Evolutionary conservation across 2,329 filamentous ascomycete species (phyloP).

Genomic region (Lecanoromycetidae sp.): DNA sequence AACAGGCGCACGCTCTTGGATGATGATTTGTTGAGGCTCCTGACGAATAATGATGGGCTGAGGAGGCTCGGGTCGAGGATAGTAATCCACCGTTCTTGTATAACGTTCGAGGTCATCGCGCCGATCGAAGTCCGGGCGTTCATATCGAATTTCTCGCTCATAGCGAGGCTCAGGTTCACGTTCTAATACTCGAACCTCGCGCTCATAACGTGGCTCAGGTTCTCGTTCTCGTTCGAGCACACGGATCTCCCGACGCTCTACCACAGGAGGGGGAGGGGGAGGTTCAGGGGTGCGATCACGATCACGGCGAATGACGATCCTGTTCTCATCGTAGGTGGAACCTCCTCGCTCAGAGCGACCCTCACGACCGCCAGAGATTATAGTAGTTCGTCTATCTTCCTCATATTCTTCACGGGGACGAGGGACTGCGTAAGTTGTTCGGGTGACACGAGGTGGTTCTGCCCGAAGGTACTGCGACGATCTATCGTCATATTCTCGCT

Average conservation of each 20-base stretch:
- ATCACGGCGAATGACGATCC: conserved; percentile 32
- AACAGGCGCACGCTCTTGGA: conserved; percentile 40
- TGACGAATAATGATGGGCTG: conserved; percentile 41
- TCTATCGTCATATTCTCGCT: conserved; percentile 6
- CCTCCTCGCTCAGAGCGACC: conserved; percentile 23
- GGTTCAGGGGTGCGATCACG: conserved; percentile 21
- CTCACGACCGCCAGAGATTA: conserved; percentile 27
- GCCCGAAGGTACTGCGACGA: conserved; percentile 21
- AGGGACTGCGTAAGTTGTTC: conserved; percentile 46
- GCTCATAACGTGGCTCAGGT: conserved; percentile 18
- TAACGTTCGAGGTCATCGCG: conserved; percentile 37
- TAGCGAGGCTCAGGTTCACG: conserved; percentile 31
- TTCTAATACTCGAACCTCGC: conserved; percentile 20
- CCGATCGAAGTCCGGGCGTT: conserved; percentile 36
- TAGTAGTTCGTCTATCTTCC: conserved; percentile 27
- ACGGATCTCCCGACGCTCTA: conserved; percentile 32
- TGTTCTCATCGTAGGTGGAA: conserved; percentile 33
- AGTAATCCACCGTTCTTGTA: conserved; percentile 42
- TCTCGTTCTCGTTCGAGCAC: conserved; percentile 27
- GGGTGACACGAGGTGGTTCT: conserved; percentile 38
- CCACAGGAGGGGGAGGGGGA: conserved; percentile 15
- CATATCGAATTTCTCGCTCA: conserved; percentile 31
- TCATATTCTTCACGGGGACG: conserved; percentile 26
- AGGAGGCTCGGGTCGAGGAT: conserved; percentile 34
- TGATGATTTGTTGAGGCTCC: conserved; percentile 43